Conservation (phyloP, 2,329 filamentous ascomycete species). For the Hansfordia pulvinata region DNA sequence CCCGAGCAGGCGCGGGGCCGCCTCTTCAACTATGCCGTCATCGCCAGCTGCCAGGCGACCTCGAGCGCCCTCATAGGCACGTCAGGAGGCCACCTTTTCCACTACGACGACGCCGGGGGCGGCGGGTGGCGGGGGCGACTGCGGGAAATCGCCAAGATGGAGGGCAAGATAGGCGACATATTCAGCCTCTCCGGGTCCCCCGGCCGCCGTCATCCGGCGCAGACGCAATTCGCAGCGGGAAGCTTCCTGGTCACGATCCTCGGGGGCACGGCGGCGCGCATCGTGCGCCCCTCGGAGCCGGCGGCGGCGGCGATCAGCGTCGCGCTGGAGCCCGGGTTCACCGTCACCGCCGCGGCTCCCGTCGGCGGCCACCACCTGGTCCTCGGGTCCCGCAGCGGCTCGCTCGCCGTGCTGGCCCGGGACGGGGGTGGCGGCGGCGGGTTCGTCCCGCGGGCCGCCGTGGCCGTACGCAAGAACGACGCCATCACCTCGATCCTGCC, state of each 20-base stretch:
- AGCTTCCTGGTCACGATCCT: conserved; percentile 32
- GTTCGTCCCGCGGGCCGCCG: conserved; percentile 13
- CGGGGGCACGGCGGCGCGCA: conserved; percentile 26
- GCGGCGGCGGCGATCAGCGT: conserved; percentile 17
- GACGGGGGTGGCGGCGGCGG: conserved; percentile 7
- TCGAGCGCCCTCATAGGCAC: conserved; percentile 32
- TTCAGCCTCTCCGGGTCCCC: conserved; percentile 25
- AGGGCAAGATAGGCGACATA: conserved; percentile 37
- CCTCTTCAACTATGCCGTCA: conserved; percentile 31
- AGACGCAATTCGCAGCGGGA: too few species aligned
- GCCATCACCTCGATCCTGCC: conserved; percentile 54
- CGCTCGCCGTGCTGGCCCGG: conserved; percentile 22
- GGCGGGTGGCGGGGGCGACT: too few species aligned
- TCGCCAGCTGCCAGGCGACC: conserved; percentile 24
- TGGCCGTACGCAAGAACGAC: conserved; percentile 33
- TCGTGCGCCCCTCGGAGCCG: too few species aligned
- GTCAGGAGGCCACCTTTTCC: conserved; percentile 31
- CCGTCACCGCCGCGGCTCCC: conserved; percentile 30
- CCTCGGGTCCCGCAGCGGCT: conserved; percentile 40
- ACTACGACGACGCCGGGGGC: too few species aligned
- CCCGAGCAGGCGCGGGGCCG: conserved; percentile 19
- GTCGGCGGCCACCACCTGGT: conserved; percentile 28
- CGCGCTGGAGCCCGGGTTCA: conserved; percentile 32
- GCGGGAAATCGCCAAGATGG: conserved; percentile 25
- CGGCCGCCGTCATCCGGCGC: too few species aligned